Conservation (phyloP, 768 basidiomycete genomes). For the Cystobasidium tubakii region DNA sequence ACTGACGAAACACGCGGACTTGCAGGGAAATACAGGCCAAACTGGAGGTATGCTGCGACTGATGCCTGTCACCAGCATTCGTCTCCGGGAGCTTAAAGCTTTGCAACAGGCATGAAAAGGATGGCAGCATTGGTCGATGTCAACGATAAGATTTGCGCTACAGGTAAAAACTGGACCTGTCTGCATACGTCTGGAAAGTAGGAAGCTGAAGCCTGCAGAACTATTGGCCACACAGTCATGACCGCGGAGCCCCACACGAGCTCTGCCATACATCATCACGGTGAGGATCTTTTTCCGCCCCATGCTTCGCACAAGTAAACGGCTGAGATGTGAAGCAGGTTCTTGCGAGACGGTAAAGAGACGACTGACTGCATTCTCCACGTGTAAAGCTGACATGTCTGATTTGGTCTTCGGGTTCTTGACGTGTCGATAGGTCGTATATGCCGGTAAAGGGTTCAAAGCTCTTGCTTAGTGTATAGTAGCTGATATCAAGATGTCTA, state of each 20-base stretch:
- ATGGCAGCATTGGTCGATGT: conserved; percentile 5
- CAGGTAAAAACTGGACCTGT: background rate
- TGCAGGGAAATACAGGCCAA: conserved; percentile 14
- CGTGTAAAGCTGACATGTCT: too few species aligned
- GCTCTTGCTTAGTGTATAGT: background rate
- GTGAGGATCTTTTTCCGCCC: background rate
- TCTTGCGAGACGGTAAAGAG: conserved; percentile 26
- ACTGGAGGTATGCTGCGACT: background rate
- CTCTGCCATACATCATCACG: conserved; percentile 31
- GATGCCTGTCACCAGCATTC: background rate
- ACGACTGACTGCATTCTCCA: too few species aligned
- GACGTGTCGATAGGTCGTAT: conserved; percentile 42
- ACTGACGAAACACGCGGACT: background rate
- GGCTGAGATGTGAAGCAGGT: background rate
- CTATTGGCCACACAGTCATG: conserved; percentile 1
- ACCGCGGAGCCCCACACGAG: conserved; percentile 26
- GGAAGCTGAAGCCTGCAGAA: background rate
- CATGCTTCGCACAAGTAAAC: background rate
- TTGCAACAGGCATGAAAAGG: conserved; percentile 18
- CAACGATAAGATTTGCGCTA: conserved; percentile 29
- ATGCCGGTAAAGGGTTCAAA: conserved; percentile 18
- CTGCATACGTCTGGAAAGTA: background rate
- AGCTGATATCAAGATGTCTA: background rate
- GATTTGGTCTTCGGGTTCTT: too few species aligned
- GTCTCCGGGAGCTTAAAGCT: background rate